A percentile compares a stretch with the other conserved stretches of the same genome.
Evolutionary conservation across 805 yeast species (phyloP).

Genomic region (Peterozyma xylosa): DNA sequence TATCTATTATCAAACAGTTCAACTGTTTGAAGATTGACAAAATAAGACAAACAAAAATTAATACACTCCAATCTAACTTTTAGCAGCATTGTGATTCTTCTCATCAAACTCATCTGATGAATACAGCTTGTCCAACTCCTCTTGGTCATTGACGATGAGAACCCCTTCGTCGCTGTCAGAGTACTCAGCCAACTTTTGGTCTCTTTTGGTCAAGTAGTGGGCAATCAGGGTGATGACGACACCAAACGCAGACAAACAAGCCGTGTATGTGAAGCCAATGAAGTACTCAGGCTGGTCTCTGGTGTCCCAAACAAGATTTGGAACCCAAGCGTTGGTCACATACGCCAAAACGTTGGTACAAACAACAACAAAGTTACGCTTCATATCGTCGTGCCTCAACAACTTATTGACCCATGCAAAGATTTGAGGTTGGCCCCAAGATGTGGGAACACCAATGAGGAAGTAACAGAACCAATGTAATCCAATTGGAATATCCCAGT

Average conservation of each 20-base stretch:
- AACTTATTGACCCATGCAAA: slow-evolving; percentile 49
- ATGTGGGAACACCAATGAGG: slow-evolving; percentile 36
- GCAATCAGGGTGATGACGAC: slow-evolving; percentile 21
- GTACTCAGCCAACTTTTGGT: not conserved
- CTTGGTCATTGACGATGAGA: too few relatives aligned
- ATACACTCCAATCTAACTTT: too few relatives aligned
- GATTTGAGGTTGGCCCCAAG: slow-evolving; percentile 50
- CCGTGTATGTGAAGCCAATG: slow-evolving; percentile 31
- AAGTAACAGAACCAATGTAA: slow-evolving; percentile 45
- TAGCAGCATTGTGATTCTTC: too few relatives aligned
- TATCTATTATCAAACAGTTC: too few relatives aligned
- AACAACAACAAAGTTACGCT: slow-evolving; percentile 28
- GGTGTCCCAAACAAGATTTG: slow-evolving; percentile 32
- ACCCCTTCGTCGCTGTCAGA: not conserved
- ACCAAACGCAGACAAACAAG: slow-evolving; percentile 25
- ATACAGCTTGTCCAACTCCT: too few relatives aligned
- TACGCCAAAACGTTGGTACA: slow-evolving; percentile 34
- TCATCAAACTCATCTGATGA: too few relatives aligned
- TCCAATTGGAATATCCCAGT: slow-evolving; percentile 41
- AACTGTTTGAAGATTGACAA: too few relatives aligned
- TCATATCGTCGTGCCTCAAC: slow-evolving; percentile 34
- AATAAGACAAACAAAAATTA: too few relatives aligned
- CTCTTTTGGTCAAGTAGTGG: slow-evolving; percentile 8
- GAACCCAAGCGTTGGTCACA: slow-evolving; percentile 32
- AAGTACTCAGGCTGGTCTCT: slow-evolving; percentile 27